phyloP scores from a whole-genome alignment of 2,329 filamentous ascomycete genomes.

The Lithohypha guttulata region DNA sequence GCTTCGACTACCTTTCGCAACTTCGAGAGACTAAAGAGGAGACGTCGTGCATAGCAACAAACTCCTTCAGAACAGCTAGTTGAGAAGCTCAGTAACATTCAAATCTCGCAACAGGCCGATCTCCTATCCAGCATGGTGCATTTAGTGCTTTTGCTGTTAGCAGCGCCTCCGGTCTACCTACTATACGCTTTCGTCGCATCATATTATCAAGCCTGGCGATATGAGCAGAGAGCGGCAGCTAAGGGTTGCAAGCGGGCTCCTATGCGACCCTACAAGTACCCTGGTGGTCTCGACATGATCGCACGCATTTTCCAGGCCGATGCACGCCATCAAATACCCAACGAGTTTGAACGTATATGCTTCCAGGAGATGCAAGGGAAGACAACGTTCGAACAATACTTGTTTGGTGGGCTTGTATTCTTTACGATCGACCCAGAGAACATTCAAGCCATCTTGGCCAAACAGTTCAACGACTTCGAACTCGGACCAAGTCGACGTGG shows the following conservation, averaged over 20 bases:
- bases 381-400: conserved; percentile 15
- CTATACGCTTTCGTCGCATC: background rate
- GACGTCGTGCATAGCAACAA: too few species aligned
- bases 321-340: conserved; percentile 13
- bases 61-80: too few species aligned
- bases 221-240: conserved; percentile 15
- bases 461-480: conserved; percentile 72
- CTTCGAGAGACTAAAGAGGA: too few species aligned
- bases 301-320: conserved; percentile 15
- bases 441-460: conserved; percentile 74
- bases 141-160: too few species aligned
- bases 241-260: conserved; percentile 15
- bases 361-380: conserved; percentile 10
- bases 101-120: too few species aligned
- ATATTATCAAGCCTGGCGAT: conserved; percentile 2
- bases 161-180: background rate
- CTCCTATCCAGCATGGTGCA: too few species aligned
- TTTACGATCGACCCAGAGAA: conserved; percentile 42
- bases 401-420: conserved; percentile 12
- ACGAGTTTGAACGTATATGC: conserved; percentile 12
- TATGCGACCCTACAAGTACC: conserved; percentile 14
- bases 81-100: too few species aligned
- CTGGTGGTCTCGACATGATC: conserved; percentile 15
- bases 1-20: too few species aligned
- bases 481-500: conserved; percentile 67